Evolutionary conservation across 2,329 filamentous ascomycete genomes (phyloP).

Genomic region (Ceratocystiopsis minuta): DNA sequence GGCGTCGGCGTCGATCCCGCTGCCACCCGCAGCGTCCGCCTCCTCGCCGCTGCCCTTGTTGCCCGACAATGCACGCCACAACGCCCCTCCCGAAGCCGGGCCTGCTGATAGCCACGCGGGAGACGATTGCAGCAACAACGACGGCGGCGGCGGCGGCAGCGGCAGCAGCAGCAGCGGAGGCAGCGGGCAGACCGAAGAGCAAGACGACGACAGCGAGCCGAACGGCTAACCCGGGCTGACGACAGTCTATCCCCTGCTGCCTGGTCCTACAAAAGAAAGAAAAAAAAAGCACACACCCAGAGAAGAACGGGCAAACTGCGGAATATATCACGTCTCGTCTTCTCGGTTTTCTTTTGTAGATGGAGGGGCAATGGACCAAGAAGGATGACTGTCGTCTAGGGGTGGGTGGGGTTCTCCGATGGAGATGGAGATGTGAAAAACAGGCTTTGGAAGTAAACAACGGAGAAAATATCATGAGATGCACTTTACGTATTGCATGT

Average conservation of each 20-base stretch:
- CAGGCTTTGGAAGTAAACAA: background rate
- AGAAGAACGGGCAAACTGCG: background rate
- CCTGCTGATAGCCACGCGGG: no score
- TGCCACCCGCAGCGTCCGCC: no score
- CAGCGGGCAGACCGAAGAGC: background rate
- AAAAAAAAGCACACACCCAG: slow-evolving; percentile 8
- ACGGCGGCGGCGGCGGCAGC: no score
- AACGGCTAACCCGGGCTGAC: slow-evolving; percentile 39
- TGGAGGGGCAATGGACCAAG: slow-evolving; percentile 44
- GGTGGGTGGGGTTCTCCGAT: no score
- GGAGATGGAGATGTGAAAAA: background rate
- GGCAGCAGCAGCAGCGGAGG: background rate
- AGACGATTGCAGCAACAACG: no score
- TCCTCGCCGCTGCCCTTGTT: no score
- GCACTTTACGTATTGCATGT: background rate
- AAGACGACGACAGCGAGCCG: slow-evolving; percentile 47
- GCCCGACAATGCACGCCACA: no score
- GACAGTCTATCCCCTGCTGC: slow-evolving; percentile 50
- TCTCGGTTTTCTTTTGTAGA: slow-evolving; percentile 20
- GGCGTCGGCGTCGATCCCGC: background rate
- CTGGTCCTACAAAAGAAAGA: slow-evolving; percentile 31
- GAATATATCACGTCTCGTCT: background rate
- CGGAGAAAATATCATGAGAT: background rate
- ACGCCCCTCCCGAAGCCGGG: no score
- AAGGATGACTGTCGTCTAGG: slow-evolving; percentile 40